These are phyloP conservation scores for Oryza coarctata DNA, from an alignment of 176 grass and related monocot species.

Conservation along the genomic window DNA sequence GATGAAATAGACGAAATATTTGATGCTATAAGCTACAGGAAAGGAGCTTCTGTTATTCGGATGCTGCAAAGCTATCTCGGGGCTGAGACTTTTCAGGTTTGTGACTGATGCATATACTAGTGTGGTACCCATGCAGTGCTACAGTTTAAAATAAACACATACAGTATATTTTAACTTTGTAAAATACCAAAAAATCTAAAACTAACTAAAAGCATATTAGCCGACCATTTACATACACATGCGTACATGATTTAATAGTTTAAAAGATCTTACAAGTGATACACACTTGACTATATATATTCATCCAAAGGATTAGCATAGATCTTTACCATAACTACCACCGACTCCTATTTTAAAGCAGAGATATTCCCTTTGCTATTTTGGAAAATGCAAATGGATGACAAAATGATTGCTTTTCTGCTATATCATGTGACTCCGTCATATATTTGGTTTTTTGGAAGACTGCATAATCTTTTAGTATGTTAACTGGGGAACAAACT, in stretches of 20 bases:
- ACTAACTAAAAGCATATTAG: background rate
- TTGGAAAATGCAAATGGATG: background rate
- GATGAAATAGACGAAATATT: constrained; percentile 99
- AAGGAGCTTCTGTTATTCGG: constrained; percentile 90
- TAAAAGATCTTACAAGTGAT: background rate
- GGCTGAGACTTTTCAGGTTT: constrained; percentile 94
- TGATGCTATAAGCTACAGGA: constrained; percentile 99
- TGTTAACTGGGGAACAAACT: background rate
- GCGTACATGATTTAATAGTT: background rate
- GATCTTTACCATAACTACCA: background rate
- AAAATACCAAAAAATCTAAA: background rate
- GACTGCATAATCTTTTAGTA: constrained; percentile 1
- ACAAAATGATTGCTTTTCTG: background rate
- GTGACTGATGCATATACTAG: constrained; percentile 25
- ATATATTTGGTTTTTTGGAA: constrained; percentile 12
- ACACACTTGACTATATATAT: background rate
- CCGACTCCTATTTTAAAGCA: background rate
- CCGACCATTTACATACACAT: background rate
- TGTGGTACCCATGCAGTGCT: background rate
- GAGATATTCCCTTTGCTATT: background rate
- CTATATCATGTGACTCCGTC: no score
- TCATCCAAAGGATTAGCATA: background rate
- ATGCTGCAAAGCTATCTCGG: constrained; percentile 99
- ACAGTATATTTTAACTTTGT: background rate
- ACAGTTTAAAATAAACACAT: background rate